Base-by-base conservation (phyloP, 2,329 filamentous ascomycete species). In the Aureobasidium musti region DNA sequence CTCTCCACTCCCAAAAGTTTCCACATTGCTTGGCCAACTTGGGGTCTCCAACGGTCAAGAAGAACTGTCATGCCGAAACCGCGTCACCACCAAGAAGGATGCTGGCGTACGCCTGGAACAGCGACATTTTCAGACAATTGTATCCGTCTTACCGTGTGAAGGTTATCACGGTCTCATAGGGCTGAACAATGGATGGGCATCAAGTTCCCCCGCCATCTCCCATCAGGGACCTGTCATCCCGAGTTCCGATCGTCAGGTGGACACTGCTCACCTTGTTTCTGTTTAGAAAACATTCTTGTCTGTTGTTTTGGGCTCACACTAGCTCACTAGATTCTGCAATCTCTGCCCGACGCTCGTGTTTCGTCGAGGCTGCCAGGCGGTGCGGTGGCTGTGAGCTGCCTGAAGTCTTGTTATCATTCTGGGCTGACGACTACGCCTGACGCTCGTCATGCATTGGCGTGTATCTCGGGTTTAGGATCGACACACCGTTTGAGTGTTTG, bases 371-470 rank as follows among this genome's bases (percentile, higher is more conserved):
- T 35, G 57, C 57, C 28, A 37, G 59, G 43, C 43, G 45, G 21
- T 5, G 59, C 30, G 59, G 59, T 63, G 59, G 59, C 59, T 63
- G 59, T 39, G 45, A 19, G 21, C n/a, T 17, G 45, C 23, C 41
- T 13, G n/a, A 19, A 28, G 45, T 37, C 56, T 41, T n/a, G n/a
- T 60, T 60, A 41, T 60, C 49, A 35, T 63, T 28, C 30, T 63
- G 41, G 43, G 59, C 59, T 49, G 37, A 60, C 56, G 41, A 60
- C 39, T 49, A 49, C 41, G 57, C 57, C 33, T 63, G 59, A 63
- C 59, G 30, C 35, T 57, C 56, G 56, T 59, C 56, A 59, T 63
- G 56, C 56, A 60, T 37, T 37, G 56, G 39, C 56, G 43, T 30
- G 21, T 23, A 59, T 30, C 13, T 52, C 28, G 26, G 26, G 49